These are phyloP conservation scores for Mycosarcoma maydis DNA, from an alignment of 1,284 basidiomycete genomes.

Conservation along the genomic window DNA sequence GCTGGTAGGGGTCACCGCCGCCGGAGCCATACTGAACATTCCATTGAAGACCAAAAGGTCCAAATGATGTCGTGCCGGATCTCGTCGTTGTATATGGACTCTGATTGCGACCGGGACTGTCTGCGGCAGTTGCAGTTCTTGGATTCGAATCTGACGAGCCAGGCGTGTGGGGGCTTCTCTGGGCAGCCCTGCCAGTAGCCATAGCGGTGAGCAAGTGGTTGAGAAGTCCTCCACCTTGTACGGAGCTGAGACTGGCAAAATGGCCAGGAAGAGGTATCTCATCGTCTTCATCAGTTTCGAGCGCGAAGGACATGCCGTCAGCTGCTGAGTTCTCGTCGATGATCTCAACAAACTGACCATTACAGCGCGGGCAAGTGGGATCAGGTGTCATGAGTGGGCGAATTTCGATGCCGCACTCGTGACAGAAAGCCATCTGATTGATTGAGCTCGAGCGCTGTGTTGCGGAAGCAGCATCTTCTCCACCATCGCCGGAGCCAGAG, in stretches of 20 bases:
- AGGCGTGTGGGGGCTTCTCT: not conserved
- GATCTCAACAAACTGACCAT: slow-evolving; percentile 56
- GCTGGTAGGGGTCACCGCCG: slow-evolving; percentile 17
- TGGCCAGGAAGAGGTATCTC: no score
- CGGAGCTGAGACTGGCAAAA: no score
- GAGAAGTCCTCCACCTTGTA: slow-evolving; percentile 5
- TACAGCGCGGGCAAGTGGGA: slow-evolving; percentile 57
- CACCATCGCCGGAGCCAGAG: slow-evolving; percentile 2
- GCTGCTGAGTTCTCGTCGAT: slow-evolving; percentile 21
- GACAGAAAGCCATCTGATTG: slow-evolving; percentile 55
- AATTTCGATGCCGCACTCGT: slow-evolving; percentile 57
- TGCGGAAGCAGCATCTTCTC: not conserved
- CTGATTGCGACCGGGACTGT: not conserved
- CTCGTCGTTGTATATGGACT: slow-evolving; percentile 2
- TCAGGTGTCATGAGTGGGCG: slow-evolving; percentile 52
- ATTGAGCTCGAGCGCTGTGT: slow-evolving; percentile 8
- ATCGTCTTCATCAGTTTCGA: slow-evolving; percentile 3
- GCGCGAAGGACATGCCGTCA: slow-evolving; percentile 1
- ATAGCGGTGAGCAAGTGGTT: slow-evolving; percentile 20
- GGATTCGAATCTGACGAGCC: not conserved
- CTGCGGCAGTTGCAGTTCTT: not conserved
- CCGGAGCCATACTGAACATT: slow-evolving; percentile 39
- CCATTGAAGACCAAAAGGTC: slow-evolving; percentile 44
- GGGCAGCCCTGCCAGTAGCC: slow-evolving; percentile 7
- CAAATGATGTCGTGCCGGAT: slow-evolving; percentile 31